Percentiles rank a stretch among this genome's conserved stretches.
These are phyloP conservation scores for Hippophae gyantsensis DNA, from an alignment of 306 rosid species.

Conservation along the genomic window DNA sequence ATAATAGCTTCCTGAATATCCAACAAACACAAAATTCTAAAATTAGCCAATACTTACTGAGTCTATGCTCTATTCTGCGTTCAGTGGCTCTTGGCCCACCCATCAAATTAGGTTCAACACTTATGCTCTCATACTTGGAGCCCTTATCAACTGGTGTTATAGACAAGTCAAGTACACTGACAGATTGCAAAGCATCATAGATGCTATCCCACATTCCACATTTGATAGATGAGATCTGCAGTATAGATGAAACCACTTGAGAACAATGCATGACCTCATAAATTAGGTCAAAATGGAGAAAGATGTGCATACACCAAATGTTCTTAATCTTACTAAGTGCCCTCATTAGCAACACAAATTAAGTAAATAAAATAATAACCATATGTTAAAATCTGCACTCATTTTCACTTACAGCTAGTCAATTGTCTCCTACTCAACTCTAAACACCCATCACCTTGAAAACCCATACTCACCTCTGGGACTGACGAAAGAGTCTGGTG, in stretches of 20 bases:
- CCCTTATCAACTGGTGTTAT: conserved; percentile 27
- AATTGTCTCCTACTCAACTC: no score
- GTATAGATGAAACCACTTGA: conserved; percentile 2
- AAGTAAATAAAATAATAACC: neutral
- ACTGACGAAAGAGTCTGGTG: no score
- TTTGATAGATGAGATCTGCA: conserved; percentile 67
- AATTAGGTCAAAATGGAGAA: conserved; percentile 4
- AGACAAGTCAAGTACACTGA: conserved; percentile 31
- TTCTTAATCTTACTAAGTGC: conserved; percentile 1
- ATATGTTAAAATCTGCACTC: no score
- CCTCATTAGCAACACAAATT: neutral
- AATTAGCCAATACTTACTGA: conserved; percentile 39
- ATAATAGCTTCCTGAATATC: no score
- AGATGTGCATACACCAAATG: neutral
- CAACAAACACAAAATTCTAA: neutral
- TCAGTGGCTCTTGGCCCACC: conserved; percentile 16
- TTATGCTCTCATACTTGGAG: conserved; percentile 44
- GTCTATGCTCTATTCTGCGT: conserved; percentile 15
- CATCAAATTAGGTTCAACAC: conserved; percentile 52
- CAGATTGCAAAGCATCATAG: conserved; percentile 61
- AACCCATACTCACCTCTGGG: no score
- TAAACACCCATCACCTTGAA: no score
- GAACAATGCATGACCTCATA: conserved; percentile 7
- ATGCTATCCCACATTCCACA: conserved; percentile 82
- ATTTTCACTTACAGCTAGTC: no score